Evolutionary conservation across 2,329 filamentous ascomycete genomes (phyloP).

Genomic region (Aspergillus latus): DNA sequence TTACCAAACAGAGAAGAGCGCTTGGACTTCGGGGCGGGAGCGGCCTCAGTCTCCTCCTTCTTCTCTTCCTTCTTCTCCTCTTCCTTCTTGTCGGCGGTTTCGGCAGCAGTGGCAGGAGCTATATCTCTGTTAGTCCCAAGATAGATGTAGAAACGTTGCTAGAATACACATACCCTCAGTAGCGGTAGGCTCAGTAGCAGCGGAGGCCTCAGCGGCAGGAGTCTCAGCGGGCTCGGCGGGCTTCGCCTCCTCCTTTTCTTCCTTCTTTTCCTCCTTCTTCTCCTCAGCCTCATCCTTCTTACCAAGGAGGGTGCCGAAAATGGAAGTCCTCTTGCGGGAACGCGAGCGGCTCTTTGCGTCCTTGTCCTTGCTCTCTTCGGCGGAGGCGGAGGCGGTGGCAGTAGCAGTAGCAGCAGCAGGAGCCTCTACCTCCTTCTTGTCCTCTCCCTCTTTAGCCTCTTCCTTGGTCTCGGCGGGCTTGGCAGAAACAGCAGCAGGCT

Average conservation of each 20-base stretch:
- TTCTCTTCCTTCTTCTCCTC: constrained; percentile 21
- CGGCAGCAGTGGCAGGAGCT: constrained; percentile 46
- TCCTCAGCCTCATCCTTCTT: constrained; percentile 60
- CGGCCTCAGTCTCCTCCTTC: constrained; percentile 42
- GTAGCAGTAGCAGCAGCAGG: constrained; percentile 12
- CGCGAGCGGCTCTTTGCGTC: constrained; percentile 59
- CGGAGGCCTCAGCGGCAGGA: constrained; percentile 18
- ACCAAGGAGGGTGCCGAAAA: constrained; percentile 49
- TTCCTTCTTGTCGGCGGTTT: constrained; percentile 29
- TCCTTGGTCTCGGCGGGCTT: constrained; percentile 31
- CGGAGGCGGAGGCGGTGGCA: constrained; percentile 20
- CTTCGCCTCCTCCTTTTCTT: constrained; percentile 12
- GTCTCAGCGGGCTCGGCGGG: constrained; percentile 21
- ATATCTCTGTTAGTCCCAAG: constrained; percentile 24
- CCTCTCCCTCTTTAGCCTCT: constrained; percentile 28
- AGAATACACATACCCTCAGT: constrained; percentile 19
- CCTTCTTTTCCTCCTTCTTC: constrained; percentile 36
- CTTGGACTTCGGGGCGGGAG: constrained; percentile 64
- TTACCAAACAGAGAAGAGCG: constrained; percentile 80
- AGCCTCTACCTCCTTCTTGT: constrained; percentile 26
- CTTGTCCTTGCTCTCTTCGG: constrained; percentile 40
- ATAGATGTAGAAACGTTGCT: constrained; percentile 1
- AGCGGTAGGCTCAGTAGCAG: constrained; percentile 12
- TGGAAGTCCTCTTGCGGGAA: constrained; percentile 58
- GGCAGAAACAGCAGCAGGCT: constrained; percentile 26